Base-by-base conservation (phyloP, 1,284 basidiomycete species). In the Meripilus lineatus region DNA sequence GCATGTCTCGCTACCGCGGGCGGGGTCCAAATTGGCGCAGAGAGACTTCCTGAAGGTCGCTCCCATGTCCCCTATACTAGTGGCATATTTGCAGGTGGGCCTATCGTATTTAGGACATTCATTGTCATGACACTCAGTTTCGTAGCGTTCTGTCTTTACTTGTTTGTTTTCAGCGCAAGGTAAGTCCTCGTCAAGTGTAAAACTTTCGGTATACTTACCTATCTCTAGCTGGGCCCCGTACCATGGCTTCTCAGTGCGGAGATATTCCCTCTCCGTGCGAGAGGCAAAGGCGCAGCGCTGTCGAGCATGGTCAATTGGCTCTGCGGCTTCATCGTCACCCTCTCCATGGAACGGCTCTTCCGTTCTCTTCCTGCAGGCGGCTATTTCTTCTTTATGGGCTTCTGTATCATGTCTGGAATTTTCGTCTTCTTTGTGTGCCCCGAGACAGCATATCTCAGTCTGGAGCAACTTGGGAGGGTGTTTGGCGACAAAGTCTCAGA, bases 181-280 rank as follows among this genome's bases (percentile, higher is more conserved):
- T 30, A n/a, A 30, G 28, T 30, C n/a, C n/a, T n/a, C n/a, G n/a
- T n/a, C n/a, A n/a, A n/a, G n/a, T n/a, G n/a, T n/a, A n/a, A n/a
- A n/a, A n/a, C n/a, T n/a, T n/a, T n/a, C n/a, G n/a, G n/a, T n/a
- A n/a, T n/a, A 30, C 28, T 30, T 30, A n/a, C 8, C 8, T 30
- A 3, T 32, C 25, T 11, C 44, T 68, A 64, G 7, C 82, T 81
- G 77, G 83, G 25, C n/a, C 83, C 83, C 1, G 71, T 69, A 32
- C 78, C 79, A 3, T 86, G 80, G 75, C 62, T 79, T 6, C 63
- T 79, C 15, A 70, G 72, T 14, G 73, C 75, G 2, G 78, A 81
- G 54, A 75, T 85, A 49, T 86, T 83, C 66, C 81, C 83, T 17
- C 68, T 82, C 46, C 77, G 79, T 20, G 78, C 81, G 24, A 74